Evolutionary conservation across 495 filamentous ascomycete species (phyloP), one percentile per base, ranked within the genome.

Genomic region (Neurospora discreta): DNA sequence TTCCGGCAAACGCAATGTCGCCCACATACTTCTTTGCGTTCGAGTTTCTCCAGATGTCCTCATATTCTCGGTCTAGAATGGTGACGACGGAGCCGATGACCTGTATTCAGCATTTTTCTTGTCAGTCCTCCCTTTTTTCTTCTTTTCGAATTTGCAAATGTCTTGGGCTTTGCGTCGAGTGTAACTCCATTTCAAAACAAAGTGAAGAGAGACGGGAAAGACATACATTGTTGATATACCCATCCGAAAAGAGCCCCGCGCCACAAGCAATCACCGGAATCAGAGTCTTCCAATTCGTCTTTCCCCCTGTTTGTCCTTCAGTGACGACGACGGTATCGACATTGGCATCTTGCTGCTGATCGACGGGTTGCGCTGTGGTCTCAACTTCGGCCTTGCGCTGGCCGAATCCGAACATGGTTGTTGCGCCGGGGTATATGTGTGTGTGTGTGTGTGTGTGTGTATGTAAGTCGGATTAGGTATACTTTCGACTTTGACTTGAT

Each of bases 191-290:
- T 58, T 58, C 11, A 3, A 3, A 58, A 1, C 5, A 26, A 6
- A 30, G 11, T 15, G n/a, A 36, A 10, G 30, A 44, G 33, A 46
- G 71, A 39, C 3, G 0, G 3, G n/a, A 23, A 46, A 16, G 13
- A 71, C 75, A 13, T 72, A 84, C 91, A 71, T 90, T 91, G 83
- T 96, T 95, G 77, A 97, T 86, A 79, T 97, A 97, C 15, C 94
- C 94, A 79, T 97, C 94, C 20, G 91, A 93, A 80, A 96, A 97
- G 4, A 97, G 84, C 74, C 94, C 94, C 52, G 94, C 92, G 72
- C 94, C 94, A 75, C 93, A 97, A 68, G 93, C 93, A 69, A 95
- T 88, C 1, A 86, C 86, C 30, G 85, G 85, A 74, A 82, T 74
- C 30, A 83, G 77, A 18, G 72, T 39, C 13, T 72, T 70, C 73